Conservation (phyloP, 1,284 basidiomycete genomes). For the Heterobasidion irregulare region DNA sequence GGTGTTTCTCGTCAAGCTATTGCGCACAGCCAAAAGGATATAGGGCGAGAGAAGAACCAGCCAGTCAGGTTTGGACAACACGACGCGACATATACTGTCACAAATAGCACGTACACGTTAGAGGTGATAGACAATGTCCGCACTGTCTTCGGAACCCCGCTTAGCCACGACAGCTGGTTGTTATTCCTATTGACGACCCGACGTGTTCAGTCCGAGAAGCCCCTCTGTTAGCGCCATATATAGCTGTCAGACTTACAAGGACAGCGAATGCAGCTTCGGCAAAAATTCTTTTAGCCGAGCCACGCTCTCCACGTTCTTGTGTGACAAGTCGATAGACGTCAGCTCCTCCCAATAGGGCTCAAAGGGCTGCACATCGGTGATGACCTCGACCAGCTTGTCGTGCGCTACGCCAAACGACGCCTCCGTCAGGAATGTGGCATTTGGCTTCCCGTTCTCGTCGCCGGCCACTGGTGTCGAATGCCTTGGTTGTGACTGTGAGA, state of each 20-base stretch:
- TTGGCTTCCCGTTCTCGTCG: conserved; percentile 24
- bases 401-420: conserved; percentile 92
- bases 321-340: conserved; percentile 68
- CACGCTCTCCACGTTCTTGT: conserved; percentile 80
- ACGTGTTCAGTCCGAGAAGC: background rate
- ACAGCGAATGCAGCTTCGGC: conserved; percentile 75
- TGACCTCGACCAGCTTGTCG: conserved; percentile 84
- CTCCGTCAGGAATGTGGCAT: conserved; percentile 86
- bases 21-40: background rate
- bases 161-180: conserved; percentile 83
- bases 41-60: background rate
- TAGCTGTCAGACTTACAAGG: conserved; percentile 49
- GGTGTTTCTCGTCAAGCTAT: conserved; percentile 74
- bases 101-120: conserved; percentile 51
- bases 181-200: conserved; percentile 44
- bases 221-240: background rate
- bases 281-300: conserved; percentile 92
- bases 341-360: conserved; percentile 92
- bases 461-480: conserved; percentile 18
- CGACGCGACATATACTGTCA: conserved; percentile 2
- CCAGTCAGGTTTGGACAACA: background rate
- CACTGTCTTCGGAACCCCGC: conserved; percentile 72
- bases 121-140: conserved; percentile 76
- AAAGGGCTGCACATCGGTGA: conserved; percentile 94
- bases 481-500: background rate